Evolutionary conservation across 2,329 filamentous ascomycete genomes (phyloP), one percentile per base, ranked within the genome.

Genomic region (Dactylellina leptospora): DNA sequence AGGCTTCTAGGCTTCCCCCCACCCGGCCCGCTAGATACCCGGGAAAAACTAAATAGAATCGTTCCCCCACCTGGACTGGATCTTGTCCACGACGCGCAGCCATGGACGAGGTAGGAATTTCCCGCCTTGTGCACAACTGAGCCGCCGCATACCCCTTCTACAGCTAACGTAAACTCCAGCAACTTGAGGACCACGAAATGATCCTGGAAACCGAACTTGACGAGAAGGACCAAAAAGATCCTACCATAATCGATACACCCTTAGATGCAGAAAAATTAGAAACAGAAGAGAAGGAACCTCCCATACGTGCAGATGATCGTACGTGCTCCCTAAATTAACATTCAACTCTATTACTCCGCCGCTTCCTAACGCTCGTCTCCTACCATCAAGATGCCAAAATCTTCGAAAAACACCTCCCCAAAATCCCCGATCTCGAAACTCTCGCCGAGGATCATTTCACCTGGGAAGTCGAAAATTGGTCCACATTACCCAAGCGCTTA

Each of bases 381-480:
- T n/a, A n/a, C n/a, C n/a, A n/a, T n/a, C n/a, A n/a, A 81, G 90
- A 96, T 75, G 90, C 90, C 53, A 61, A 71, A 40, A 96, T 97
- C 86, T 90, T 90, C 82, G 88, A 91, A 77, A 82, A 89, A 75
- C 87, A 92, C 75, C 85, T 97, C 69, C 87, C 88, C 9, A 87
- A 89, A 60, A 76, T 82, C 73, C 88, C 92, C 75, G 92, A 96
- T 75, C 87, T 93, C 74, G 90, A 92, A 78, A 88, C 89, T 30
- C 85, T 93, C 74, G 88, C 88, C 59, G 91, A 96, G 79, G 84
- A 84, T 40, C 82, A 89, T 76, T 80, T 90, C 80, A 96, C 92
- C 77, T 99, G 95, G 95, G 87, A 90, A 27, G 91, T 99, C 73
- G 85, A 90, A 76, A 85, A 90, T 74, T 99, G 93, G 93, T 85